A percentile compares a stretch with the other conserved stretches of the same genome.
phyloP scores from a whole-genome alignment of 305 asterid species.

The Solanum aculeatissimum region DNA sequence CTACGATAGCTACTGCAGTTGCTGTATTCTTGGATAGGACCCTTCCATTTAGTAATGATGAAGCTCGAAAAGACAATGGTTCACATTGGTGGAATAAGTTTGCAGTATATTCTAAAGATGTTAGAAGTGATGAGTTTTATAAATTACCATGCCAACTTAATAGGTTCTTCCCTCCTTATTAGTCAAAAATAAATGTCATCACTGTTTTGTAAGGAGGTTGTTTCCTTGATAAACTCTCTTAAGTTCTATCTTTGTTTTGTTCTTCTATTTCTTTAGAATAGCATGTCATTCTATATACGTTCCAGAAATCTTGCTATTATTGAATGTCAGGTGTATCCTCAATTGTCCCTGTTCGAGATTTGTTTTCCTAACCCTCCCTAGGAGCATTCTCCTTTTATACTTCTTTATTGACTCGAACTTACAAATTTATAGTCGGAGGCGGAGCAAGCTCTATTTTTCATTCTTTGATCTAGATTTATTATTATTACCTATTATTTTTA shows the following conservation, averaged over 20 bases:
- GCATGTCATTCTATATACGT: not conserved
- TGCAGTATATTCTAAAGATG: constrained; percentile 33
- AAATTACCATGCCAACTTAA: constrained; percentile 45
- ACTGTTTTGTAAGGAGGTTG: not conserved
- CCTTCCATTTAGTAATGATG: constrained; percentile 23
- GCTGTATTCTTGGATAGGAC: constrained; percentile 38
- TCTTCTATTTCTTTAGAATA: not conserved
- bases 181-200: not conserved
- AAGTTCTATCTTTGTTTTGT: not conserved
- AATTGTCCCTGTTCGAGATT: fast-evolving
- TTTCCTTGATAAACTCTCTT: not conserved
- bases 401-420: not conserved
- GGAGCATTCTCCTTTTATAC: not conserved
- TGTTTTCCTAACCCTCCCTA: not conserved
- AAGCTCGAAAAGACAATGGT: constrained; percentile 42
- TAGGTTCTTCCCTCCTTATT: constrained; percentile 37
- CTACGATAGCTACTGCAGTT: constrained; percentile 28
- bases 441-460: too few species aligned
- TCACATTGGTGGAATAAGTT: constrained; percentile 53
- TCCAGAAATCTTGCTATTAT: not conserved
- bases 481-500: too few species aligned
- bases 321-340: not conserved
- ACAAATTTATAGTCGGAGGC: not conserved
- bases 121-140: constrained; percentile 51
- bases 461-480: too few species aligned